Percentiles rank a stretch among this genome's conserved stretches.
Evolutionary conservation across 2,329 filamentous ascomycete genomes (phyloP).

Genomic region (Clarireedia homoeocarpa): DNA sequence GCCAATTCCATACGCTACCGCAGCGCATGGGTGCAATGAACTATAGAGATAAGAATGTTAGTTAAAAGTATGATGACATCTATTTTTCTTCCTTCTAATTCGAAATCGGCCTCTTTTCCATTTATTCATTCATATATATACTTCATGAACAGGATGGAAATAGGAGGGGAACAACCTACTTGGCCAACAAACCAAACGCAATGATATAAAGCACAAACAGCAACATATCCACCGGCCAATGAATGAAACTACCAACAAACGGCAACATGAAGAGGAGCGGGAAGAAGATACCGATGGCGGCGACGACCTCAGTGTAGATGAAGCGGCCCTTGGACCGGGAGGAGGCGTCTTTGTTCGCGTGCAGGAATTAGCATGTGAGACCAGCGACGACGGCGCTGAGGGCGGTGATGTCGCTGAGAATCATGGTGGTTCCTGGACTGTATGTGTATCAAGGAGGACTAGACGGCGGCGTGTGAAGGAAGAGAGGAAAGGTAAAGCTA

Average conservation of each 20-base stretch:
- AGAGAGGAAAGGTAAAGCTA: no score
- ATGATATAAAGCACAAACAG: conserved; percentile 57
- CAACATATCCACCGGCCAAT: conserved; percentile 64
- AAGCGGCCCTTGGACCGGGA: conserved; percentile 5
- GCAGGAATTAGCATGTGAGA: background rate
- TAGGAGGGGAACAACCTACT: background rate
- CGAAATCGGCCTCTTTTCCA: background rate
- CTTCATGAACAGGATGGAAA: background rate
- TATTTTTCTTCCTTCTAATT: background rate
- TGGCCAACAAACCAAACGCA: conserved; percentile 36
- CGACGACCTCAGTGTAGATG: conserved; percentile 25
- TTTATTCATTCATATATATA: background rate
- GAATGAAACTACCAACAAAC: conserved; percentile 57
- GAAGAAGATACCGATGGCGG: conserved; percentile 61
- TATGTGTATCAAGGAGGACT: no score
- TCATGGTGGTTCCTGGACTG: no score
- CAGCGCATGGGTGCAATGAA: conserved; percentile 75
- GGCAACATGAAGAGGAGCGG: conserved; percentile 66
- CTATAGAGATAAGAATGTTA: conserved; percentile 9
- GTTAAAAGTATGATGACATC: background rate
- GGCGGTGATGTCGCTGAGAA: background rate
- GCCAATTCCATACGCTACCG: conserved; percentile 73
- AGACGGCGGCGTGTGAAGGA: no score
- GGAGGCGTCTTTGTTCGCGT: background rate
- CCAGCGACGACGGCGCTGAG: conserved; percentile 1